Conservation (phyloP, 2,329 filamentous ascomycete species). For the Pseudogymnoascus sp. region DNA sequence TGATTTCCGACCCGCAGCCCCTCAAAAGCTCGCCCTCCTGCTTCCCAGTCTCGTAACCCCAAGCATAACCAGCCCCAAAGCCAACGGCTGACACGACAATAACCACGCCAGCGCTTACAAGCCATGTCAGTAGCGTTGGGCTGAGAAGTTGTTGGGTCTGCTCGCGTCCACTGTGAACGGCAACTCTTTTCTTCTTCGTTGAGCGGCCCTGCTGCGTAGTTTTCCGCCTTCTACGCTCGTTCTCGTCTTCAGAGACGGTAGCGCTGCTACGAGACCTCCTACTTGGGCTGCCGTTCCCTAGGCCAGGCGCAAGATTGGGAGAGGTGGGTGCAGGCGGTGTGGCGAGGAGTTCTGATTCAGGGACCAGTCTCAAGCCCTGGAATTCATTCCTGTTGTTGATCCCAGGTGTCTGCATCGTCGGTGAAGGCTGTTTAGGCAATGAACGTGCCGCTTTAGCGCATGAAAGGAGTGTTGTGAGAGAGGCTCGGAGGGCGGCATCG, state of each 20-base stretch:
- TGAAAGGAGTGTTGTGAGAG: constrained; percentile 90
- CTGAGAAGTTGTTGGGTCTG: constrained; percentile 35
- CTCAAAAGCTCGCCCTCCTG: constrained; percentile 37
- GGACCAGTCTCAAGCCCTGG: constrained; percentile 49
- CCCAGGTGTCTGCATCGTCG: constrained; percentile 5
- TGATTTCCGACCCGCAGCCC: constrained; percentile 31
- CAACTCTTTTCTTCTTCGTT: constrained; percentile 33
- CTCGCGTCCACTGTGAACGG: constrained; percentile 28
- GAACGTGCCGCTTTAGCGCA: constrained; percentile 85
- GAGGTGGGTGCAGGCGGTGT: constrained; percentile 24
- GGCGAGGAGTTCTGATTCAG: constrained; percentile 49
- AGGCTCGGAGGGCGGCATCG: constrained; percentile 84
- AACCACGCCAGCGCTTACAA: constrained; percentile 57
- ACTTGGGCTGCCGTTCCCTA: constrained; percentile 36
- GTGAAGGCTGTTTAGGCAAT: constrained; percentile 51
- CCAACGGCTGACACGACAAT: constrained; percentile 60
- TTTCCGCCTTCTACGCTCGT: constrained; percentile 4
- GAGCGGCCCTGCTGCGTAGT: constrained; percentile 23
- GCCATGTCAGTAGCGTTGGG: constrained; percentile 53
- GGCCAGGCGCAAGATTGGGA: constrained; percentile 15
- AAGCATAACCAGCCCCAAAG: constrained; percentile 60
- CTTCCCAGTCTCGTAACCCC: constrained; percentile 56
- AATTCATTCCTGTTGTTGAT: constrained; percentile 34
- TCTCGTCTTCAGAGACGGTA: background rate
- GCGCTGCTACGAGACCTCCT: constrained; percentile 3